phyloP scores from a whole-genome alignment of 495 filamentous ascomycete genomes.

The Symbiotaphrina buchneri region DNA sequence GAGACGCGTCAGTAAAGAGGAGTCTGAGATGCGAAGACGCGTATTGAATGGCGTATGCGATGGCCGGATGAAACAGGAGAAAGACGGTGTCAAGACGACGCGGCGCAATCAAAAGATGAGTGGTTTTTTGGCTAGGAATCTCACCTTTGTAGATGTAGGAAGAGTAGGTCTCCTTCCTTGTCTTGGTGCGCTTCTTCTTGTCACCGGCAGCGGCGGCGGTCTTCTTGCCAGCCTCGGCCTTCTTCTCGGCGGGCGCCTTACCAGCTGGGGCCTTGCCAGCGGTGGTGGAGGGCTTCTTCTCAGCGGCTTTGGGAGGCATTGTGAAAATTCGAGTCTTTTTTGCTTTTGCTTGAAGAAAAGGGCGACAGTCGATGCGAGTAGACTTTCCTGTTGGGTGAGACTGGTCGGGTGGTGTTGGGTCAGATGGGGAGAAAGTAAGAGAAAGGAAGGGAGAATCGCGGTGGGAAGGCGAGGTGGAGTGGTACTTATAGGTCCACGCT shows the following conservation, averaged over 20 bases:
- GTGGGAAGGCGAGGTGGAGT: slow-evolving; percentile 4
- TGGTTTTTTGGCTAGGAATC: slow-evolving; percentile 9
- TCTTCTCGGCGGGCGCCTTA: slow-evolving; percentile 86
- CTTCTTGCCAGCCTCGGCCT: slow-evolving; percentile 95
- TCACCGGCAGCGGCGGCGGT: slow-evolving; percentile 76
- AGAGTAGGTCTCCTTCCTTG: slow-evolving; percentile 98
- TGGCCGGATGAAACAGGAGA: slow-evolving; percentile 7
- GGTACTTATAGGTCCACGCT: slow-evolving; percentile 5
- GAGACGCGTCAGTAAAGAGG: slow-evolving; percentile 16
- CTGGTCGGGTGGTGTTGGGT: background rate
- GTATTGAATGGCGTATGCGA: slow-evolving; percentile 5
- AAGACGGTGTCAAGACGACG: slow-evolving; percentile 6
- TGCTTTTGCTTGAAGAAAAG: background rate
- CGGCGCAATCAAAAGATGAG: slow-evolving; percentile 1
- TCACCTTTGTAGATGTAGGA: slow-evolving; percentile 99
- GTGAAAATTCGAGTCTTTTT: no score
- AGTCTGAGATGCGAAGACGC: slow-evolving; percentile 3
- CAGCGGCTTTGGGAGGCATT: slow-evolving; percentile 87
- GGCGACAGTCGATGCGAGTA: background rate
- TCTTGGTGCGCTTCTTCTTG: slow-evolving; percentile 99
- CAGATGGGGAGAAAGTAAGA: slow-evolving; percentile 3
- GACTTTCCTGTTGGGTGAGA: background rate
- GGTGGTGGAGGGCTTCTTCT: slow-evolving; percentile 94
- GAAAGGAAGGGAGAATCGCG: slow-evolving; percentile 1
- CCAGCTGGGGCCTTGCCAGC: slow-evolving; percentile 90